Percentiles rank a stretch among this genome's conserved stretches.
Conservation (phyloP, 2,329 filamentous ascomycete species). For the Fonsecaea erecta region DNA sequence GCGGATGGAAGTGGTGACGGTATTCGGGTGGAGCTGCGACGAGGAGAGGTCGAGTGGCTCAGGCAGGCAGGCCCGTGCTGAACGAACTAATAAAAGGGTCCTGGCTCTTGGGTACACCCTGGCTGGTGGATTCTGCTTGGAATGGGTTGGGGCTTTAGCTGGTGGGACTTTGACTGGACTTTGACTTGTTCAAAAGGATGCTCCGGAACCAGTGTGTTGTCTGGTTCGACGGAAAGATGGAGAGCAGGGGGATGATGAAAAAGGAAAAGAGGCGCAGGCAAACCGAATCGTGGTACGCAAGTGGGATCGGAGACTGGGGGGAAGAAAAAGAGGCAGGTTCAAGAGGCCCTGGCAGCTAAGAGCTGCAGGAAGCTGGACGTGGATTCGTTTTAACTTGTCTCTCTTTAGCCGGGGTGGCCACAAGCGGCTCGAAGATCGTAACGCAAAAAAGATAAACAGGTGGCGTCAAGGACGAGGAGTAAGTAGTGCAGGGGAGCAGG, state of each 20-base stretch:
- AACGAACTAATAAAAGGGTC: constrained; percentile 10
- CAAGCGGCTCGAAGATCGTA: constrained; percentile 1
- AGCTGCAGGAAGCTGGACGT: constrained; percentile 1
- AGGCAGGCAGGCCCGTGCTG: constrained; percentile 5
- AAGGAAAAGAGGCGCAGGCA: constrained; percentile 4
- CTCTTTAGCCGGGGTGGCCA: background rate
- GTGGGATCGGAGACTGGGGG: constrained; percentile 8
- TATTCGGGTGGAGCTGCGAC: constrained; percentile 12
- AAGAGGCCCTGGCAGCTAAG: constrained; percentile 1
- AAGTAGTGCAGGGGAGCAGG: background rate
- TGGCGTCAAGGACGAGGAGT: background rate
- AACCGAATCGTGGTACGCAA: constrained; percentile 10
- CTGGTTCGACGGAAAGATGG: constrained; percentile 8
- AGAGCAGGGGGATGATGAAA: constrained; percentile 3
- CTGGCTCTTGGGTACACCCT: constrained; percentile 1
- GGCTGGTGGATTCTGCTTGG: background rate
- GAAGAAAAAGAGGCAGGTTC: constrained; percentile 1
- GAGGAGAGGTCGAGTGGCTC: constrained; percentile 14
- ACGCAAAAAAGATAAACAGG: background rate
- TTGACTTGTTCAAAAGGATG: background rate
- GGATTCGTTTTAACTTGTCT: constrained; percentile 7
- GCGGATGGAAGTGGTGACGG: constrained; percentile 2
- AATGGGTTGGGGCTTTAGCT: constrained; percentile 3
- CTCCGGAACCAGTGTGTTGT: background rate
- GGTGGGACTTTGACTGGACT: background rate